Base-by-base conservation (phyloP, 352 stramenopile genomes). In the Globisporangium sylvaticum region DNA sequence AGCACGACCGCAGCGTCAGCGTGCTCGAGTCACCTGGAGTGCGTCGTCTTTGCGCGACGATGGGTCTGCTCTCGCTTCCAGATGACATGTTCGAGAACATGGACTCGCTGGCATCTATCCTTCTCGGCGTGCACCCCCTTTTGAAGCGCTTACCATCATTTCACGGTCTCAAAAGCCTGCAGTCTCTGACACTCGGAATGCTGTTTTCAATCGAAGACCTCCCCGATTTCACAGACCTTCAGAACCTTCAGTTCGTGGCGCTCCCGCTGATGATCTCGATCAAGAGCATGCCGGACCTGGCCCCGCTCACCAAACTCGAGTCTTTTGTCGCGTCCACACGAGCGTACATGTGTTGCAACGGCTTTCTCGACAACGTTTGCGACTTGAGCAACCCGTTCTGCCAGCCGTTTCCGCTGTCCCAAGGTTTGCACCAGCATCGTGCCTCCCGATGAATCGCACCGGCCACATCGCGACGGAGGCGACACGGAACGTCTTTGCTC, bases 51-150 rank as follows among this genome's bases (percentile, higher is more conserved):
- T 25, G 46, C n/a, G 7, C 46, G 18, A 15, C 46, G 46, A 12
- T 53, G 46, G 46, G 32, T 25, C 25, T 67, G 18, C 22, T 37
- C 20, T 44, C 44, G 27, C 22, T 67, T 8, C 72, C 76, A 0
- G 52, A 72, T 20, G 66, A 81, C 39, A 65, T 83, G 18, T 83
- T 81, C 22, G 31, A 69, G 0, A 42, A 74, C 60, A 83, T 81
- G 74, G 31, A 42, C 18, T 77, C 69, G 14, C 67, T 83, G 46
- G 70, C 69, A 7, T 83, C 79, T 32, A 53, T 83, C 27, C 74
- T 79, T 58, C 65, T 83, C 4, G 73, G 65, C 18, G 64, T 9
- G 1, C 76, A 78, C 56, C 48, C 70, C 1, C 29, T 56, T 29
- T 66, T 85, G 1, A 10, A 10, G 0, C 56, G 15, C 1, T 37